A percentile compares a stretch with the other conserved stretches of the same genome.
Evolutionary conservation across 192 early-diverging fungal species (phyloP).

Genomic region (Coemansia sp.): DNA sequence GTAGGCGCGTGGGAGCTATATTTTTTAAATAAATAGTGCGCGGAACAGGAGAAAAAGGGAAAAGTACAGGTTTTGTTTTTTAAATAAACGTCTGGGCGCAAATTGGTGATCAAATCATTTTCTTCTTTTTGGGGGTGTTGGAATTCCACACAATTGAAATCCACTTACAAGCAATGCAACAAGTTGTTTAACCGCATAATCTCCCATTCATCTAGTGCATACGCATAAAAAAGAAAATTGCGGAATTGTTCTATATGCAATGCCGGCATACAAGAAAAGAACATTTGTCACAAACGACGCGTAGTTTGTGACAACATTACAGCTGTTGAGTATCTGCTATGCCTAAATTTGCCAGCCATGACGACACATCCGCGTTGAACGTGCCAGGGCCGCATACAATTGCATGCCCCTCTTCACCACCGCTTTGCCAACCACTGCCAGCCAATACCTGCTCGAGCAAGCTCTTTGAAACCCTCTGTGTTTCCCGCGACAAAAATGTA

Average conservation of each 20-base stretch:
- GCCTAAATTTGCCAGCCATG: constrained; percentile 16
- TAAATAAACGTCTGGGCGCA: background rate
- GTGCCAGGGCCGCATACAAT: constrained; percentile 35
- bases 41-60: background rate
- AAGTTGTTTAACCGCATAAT: background rate
- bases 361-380: constrained; percentile 28
- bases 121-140: background rate
- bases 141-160: background rate
- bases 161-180: background rate
- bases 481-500: constrained; percentile 16
- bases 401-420: background rate
- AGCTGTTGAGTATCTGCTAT: constrained; percentile 15
- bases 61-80: background rate
- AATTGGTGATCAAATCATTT: background rate
- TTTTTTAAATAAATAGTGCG: too few relatives aligned
- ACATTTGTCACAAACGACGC: too few relatives aligned
- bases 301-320: too few relatives aligned
- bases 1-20: too few relatives aligned
- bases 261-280: background rate
- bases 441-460: background rate
- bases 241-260: too few relatives aligned
- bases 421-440: background rate
- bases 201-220: background rate
- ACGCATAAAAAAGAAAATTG: background rate
- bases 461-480: background rate